phyloP scores from a whole-genome alignment of 345 rosid genomes.

The Euphorbia pulcherrima region DNA sequence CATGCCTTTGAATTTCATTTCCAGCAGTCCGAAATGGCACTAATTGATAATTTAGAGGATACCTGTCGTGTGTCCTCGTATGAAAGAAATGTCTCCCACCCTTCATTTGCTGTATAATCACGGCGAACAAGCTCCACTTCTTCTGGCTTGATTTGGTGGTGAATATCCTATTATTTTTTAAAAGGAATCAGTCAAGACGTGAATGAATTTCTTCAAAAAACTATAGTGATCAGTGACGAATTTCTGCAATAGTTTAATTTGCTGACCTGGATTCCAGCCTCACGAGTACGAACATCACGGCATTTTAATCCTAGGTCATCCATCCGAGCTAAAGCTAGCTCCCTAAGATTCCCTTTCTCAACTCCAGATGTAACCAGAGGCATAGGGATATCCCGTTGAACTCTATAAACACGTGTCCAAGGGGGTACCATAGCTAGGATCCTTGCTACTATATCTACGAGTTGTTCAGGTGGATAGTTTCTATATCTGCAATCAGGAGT shows the following conservation, averaged over 20 bases:
- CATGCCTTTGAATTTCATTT: not conserved
- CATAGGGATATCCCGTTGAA: conserved; percentile 98
- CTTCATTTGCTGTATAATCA: conserved; percentile 95
- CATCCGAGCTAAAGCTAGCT: conserved; percentile 93
- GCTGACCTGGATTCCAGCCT: conserved; percentile 95
- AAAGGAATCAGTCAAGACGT: conserved; percentile 1
- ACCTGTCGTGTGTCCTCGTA: conserved; percentile 97
- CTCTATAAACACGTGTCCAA: conserved; percentile 99
- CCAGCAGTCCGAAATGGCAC: not conserved
- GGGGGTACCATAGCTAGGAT: conserved; percentile 99
- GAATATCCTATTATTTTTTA: conserved; percentile 69
- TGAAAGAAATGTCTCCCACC: conserved; percentile 98
- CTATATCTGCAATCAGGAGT: conserved; percentile 54
- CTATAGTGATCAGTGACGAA: not conserved
- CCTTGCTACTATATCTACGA: conserved; percentile 94
- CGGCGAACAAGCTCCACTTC: conserved; percentile 99
- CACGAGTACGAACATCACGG: conserved; percentile 96
- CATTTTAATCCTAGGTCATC: conserved; percentile 96
- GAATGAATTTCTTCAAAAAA: conserved; percentile 11
- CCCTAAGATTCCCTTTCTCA: conserved; percentile 98
- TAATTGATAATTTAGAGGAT: not conserved
- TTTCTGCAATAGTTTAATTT: not conserved
- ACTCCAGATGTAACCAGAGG: conserved; percentile 98
- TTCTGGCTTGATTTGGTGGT: conserved; percentile 90
- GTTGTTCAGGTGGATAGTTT: conserved; percentile 96